Percentiles rank a stretch among this genome's conserved stretches.
phyloP scores from a whole-genome alignment of 164 flowering plant species.

The Umbilicus rupestris region DNA sequence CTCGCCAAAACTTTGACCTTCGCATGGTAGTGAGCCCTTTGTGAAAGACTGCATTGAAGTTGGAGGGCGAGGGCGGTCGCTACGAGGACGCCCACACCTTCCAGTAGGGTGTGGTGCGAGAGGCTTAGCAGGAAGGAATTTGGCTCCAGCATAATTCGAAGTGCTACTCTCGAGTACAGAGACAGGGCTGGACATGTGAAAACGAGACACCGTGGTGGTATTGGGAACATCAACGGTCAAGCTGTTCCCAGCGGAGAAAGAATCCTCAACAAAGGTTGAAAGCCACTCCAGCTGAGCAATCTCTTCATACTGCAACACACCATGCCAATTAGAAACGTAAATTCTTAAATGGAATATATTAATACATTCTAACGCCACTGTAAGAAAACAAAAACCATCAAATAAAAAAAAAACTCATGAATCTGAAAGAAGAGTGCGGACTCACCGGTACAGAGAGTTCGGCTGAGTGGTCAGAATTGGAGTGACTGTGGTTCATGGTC shows the following conservation, averaged over 20 bases:
- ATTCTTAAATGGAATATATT: too few species aligned
- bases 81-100: slow-evolving; percentile 49
- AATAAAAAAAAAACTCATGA: not conserved
- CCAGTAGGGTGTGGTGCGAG: slow-evolving; percentile 25
- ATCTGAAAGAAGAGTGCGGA: not conserved
- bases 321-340: too few species aligned
- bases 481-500: slow-evolving; percentile 18
- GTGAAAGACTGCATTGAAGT: slow-evolving; percentile 32
- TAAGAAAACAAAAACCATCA: too few species aligned
- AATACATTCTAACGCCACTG: too few species aligned
- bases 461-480: slow-evolving; percentile 33
- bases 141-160: slow-evolving; percentile 39
- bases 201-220: slow-evolving; percentile 23
- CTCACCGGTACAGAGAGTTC: slow-evolving; percentile 76
- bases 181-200: slow-evolving; percentile 64
- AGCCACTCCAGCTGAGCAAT: slow-evolving; percentile 85
- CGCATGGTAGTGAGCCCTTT: slow-evolving; percentile 20
- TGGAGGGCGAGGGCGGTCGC: slow-evolving; percentile 84
- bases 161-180: slow-evolving; percentile 88
- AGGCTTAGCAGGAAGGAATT: slow-evolving; percentile 27
- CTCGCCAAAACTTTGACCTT: slow-evolving; percentile 45
- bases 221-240: slow-evolving; percentile 28
- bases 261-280: slow-evolving; percentile 75
- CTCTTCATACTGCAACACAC: slow-evolving; percentile 58
- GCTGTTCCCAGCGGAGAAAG: slow-evolving; percentile 50